These are phyloP conservation scores for Dothideomycetidae sp. DNA, from an alignment of 2,329 filamentous ascomycete species.

Conservation along the genomic window DNA sequence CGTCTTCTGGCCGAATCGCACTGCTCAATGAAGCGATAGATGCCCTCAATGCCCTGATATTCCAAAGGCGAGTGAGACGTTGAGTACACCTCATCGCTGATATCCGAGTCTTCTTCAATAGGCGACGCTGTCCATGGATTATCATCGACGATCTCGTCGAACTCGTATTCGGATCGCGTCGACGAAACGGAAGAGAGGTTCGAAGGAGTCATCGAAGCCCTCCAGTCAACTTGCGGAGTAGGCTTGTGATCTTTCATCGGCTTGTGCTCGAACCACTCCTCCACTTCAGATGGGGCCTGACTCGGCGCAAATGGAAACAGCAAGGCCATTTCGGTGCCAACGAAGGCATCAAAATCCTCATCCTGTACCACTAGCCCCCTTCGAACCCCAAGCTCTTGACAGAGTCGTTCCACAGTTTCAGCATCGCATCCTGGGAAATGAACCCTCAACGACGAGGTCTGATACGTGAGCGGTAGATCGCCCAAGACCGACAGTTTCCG, in stretches of 20 bases:
- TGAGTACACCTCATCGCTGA: conserved; percentile 27
- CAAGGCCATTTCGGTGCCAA: conserved; percentile 59
- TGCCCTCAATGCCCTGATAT: conserved; percentile 50
- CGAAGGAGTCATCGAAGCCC: conserved; percentile 40
- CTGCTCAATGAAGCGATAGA: conserved; percentile 51
- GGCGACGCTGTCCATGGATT: conserved; percentile 49
- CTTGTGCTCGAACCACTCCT: conserved; percentile 33
- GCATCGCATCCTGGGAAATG: conserved; percentile 86
- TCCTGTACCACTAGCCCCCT: conserved; percentile 71
- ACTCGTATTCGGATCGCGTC: conserved; percentile 21
- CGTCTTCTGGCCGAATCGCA: conserved; percentile 37
- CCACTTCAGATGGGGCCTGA: conserved; percentile 26
- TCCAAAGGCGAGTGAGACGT: conserved; percentile 32
- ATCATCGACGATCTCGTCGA: conserved; percentile 25
- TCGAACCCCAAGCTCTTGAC: conserved; percentile 72
- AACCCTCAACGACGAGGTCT: conserved; percentile 57
- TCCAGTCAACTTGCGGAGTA: conserved; percentile 37
- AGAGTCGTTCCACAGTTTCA: conserved; percentile 66
- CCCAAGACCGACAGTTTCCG: conserved; percentile 63
- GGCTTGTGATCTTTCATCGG: conserved; percentile 21
- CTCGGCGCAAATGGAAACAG: conserved; percentile 75
- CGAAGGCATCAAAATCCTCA: conserved; percentile 52
- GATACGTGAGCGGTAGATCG: conserved; percentile 66
- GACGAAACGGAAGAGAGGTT: conserved; percentile 22
- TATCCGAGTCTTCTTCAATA: conserved; percentile 35